Conservation (phyloP, 371 early-diverging fungal species). For the Zychaea mexicana region DNA sequence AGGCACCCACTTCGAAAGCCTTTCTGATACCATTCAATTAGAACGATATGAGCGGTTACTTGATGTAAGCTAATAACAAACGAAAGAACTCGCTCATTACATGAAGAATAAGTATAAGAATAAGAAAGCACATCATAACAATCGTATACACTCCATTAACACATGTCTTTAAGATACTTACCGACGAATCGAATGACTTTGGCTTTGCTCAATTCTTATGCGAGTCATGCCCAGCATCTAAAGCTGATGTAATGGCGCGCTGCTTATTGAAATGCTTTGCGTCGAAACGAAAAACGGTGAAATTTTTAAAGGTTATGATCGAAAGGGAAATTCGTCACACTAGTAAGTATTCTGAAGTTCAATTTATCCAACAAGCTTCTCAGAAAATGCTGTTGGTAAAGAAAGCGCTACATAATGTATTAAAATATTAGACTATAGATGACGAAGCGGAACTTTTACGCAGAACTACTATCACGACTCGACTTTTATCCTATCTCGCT, state of each 20-base stretch:
- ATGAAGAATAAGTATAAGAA: too few species aligned
- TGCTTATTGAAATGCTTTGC: slow-evolving; percentile 78
- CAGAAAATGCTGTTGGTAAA: too few species aligned
- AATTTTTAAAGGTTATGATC: slow-evolving; percentile 76
- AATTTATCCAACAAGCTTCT: not conserved
- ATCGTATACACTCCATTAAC: not conserved
- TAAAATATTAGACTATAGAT: slow-evolving; percentile 39
- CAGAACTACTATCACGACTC: slow-evolving; percentile 86
- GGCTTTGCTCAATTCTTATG: slow-evolving; percentile 77
- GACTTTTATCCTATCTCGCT: slow-evolving; percentile 80
- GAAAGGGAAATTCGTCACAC: slow-evolving; percentile 79
- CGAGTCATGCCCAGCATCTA: slow-evolving; percentile 79
- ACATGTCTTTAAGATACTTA: slow-evolving; percentile 33
- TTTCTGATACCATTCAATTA: slow-evolving; percentile 71
- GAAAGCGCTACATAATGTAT: too few species aligned
- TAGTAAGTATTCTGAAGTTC: slow-evolving; percentile 38
- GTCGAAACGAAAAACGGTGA: slow-evolving; percentile 64
- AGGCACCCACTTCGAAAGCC: slow-evolving; percentile 80
- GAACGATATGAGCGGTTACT: slow-evolving; percentile 72
- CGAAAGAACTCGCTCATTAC: not conserved
- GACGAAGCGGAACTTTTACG: slow-evolving; percentile 86
- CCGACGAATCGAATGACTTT: slow-evolving; percentile 55
- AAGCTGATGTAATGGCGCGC: slow-evolving; percentile 81
- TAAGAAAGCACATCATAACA: too few species aligned
- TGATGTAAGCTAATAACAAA: slow-evolving; percentile 38